phyloP scores from a whole-genome alignment of 768 basidiomycete genomes.

The Vararia minispora region DNA sequence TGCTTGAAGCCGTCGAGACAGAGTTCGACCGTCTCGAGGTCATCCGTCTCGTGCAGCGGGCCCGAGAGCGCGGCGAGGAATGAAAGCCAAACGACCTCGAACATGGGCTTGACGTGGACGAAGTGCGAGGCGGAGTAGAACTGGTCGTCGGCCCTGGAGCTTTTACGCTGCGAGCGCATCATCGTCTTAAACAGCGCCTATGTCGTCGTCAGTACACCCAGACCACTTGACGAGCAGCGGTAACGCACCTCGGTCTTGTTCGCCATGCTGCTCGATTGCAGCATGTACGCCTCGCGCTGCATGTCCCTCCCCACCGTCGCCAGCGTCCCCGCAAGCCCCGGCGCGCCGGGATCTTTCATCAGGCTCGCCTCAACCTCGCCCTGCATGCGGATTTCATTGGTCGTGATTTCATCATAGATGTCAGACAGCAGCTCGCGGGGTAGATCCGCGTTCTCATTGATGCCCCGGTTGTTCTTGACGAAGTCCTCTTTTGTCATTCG shows the following conservation, averaged over 20 bases:
- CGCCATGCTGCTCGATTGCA: constrained; percentile 93
- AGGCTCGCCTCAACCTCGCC: constrained; percentile 75
- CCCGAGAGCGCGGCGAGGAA: constrained; percentile 93
- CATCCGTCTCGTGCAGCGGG: constrained; percentile 91
- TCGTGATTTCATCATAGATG: constrained; percentile 86
- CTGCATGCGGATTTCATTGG: constrained; percentile 97
- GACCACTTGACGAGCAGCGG: not conserved
- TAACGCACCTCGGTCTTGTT: constrained; percentile 81
- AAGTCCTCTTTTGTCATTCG: constrained; percentile 93
- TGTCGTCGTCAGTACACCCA: not conserved
- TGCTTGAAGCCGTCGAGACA: constrained; percentile 94
- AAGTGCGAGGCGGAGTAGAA: constrained; percentile 97
- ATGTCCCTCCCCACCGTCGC: constrained; percentile 89
- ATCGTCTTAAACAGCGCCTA: constrained; percentile 88
- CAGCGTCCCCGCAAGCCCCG: constrained; percentile 73
- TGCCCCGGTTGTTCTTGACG: constrained; percentile 90
- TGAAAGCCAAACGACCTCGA: constrained; percentile 98
- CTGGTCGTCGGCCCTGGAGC: constrained; percentile 66
- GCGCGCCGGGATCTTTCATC: constrained; percentile 25
- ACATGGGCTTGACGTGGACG: constrained; percentile 96
- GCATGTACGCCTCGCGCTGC: constrained; percentile 91
- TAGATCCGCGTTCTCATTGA: constrained; percentile 84
- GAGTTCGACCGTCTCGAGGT: constrained; percentile 81
- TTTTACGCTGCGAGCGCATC: constrained; percentile 85
- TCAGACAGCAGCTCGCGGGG: constrained; percentile 71